Evolutionary conservation across 495 filamentous ascomycete species (phyloP).

Genomic region (Haplographium delicatum): DNA sequence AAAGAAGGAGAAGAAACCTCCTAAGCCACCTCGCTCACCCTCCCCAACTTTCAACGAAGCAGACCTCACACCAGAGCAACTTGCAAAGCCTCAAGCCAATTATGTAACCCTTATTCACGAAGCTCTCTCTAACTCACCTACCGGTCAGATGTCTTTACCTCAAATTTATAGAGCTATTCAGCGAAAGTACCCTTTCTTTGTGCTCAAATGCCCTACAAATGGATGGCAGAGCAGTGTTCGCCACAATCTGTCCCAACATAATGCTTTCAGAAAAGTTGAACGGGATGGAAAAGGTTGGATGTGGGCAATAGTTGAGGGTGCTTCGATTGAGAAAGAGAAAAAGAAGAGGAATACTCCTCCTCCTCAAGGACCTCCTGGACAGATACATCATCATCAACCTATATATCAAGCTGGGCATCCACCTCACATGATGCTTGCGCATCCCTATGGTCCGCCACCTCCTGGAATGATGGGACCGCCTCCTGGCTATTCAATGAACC

Average conservation of each 20-base stretch:
- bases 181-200: constrained; percentile 84
- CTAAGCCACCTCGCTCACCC: constrained; percentile 60
- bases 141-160: constrained; percentile 72
- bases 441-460: constrained; percentile 13
- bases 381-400: constrained; percentile 23
- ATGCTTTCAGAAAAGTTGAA: constrained; percentile 81
- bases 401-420: constrained; percentile 21
- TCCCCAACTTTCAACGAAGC: constrained; percentile 68
- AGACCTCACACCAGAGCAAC: constrained; percentile 77
- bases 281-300: constrained; percentile 66
- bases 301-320: constrained; percentile 58
- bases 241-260: constrained; percentile 88
- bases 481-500: constrained; percentile 15
- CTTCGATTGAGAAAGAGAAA: constrained; percentile 66
- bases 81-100: constrained; percentile 77
- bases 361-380: constrained; percentile 24
- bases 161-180: constrained; percentile 91
- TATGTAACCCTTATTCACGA: constrained; percentile 92
- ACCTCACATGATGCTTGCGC: constrained; percentile 15
- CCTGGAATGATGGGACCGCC: constrained; percentile 21
- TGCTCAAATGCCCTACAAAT: constrained; percentile 70
- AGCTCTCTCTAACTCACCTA: constrained; percentile 66
- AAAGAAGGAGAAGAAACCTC: constrained; percentile 53
- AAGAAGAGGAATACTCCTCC: constrained; percentile 55
- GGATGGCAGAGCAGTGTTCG: constrained; percentile 98